phyloP scores from a whole-genome alignment of 192 early-diverging fungal genomes.

The Haplosporangium gracile region DNA sequence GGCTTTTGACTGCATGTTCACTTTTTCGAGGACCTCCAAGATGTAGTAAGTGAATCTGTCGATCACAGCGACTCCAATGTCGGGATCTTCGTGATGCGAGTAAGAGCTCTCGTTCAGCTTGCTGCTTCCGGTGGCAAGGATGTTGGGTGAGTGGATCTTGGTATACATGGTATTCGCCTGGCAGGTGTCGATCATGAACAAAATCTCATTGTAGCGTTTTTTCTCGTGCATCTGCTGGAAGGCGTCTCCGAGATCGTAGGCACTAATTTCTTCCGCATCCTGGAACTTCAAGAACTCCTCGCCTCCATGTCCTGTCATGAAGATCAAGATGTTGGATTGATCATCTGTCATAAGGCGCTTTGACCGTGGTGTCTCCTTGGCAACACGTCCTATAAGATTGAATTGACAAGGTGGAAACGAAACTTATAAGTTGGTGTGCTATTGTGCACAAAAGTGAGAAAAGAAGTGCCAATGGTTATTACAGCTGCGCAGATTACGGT shows the following conservation, averaged over 20 bases:
- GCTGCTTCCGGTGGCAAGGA: conserved; percentile 92
- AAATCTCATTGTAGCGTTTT: conserved; percentile 95
- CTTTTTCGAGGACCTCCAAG: conserved; percentile 89
- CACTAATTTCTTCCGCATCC: conserved; percentile 97
- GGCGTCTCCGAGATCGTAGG: conserved; percentile 95
- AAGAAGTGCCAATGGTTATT: background rate
- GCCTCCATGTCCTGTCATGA: conserved; percentile 99
- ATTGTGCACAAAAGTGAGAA: background rate
- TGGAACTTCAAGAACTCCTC: conserved; percentile 99
- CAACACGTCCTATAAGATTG: conserved; percentile 76
- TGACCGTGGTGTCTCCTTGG: conserved; percentile 89
- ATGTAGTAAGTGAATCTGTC: conserved; percentile 98
- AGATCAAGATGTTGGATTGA: conserved; percentile 95
- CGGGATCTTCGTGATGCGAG: conserved; percentile 92
- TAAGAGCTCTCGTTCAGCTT: conserved; percentile 92
- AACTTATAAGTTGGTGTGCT: background rate
- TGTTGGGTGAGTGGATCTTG: conserved; percentile 93
- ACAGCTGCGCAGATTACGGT: conserved; percentile 5
- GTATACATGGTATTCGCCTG: conserved; percentile 98
- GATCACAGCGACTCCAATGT: conserved; percentile 97
- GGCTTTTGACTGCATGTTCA: conserved; percentile 83
- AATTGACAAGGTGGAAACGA: no score
- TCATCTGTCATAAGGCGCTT: conserved; percentile 97
- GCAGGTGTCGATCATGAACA: conserved; percentile 99
- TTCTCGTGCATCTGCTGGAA: conserved; percentile 99